phyloP scores from a whole-genome alignment of 768 basidiomycete genomes.

The Mycena albidolilacea region DNA sequence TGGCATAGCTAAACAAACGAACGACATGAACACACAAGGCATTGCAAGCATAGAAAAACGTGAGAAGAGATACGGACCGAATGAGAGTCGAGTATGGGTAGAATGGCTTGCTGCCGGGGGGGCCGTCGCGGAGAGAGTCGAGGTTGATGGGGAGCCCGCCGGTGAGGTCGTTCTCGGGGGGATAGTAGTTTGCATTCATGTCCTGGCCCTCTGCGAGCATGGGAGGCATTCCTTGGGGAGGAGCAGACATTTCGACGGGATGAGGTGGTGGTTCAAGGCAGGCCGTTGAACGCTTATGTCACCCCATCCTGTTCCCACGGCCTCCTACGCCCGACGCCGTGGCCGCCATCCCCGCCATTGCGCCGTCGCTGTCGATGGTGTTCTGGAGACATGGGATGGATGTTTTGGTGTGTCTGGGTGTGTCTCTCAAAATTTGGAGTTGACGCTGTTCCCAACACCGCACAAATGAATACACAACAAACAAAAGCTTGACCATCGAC shows the following conservation, averaged over 20 bases:
- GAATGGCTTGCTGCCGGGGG: conserved; percentile 91
- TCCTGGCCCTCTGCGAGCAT: conserved; percentile 76
- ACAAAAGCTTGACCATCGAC: conserved; percentile 1
- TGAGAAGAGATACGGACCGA: conserved; percentile 66
- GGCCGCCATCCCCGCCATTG: conserved; percentile 31
- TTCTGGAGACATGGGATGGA: neutral
- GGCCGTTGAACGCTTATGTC: neutral
- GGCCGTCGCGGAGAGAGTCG: conserved; percentile 88
- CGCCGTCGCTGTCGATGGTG: conserved; percentile 21
- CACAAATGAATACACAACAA: conserved; percentile 85
- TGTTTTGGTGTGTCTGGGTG: conserved; percentile 63
- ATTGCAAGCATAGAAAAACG: conserved; percentile 29
- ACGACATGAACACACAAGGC: conserved; percentile 34
- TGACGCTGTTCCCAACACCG: conserved; percentile 60
- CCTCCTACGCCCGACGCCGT: conserved; percentile 4
- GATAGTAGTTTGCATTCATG: conserved; percentile 76
- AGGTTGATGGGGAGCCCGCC: conserved; percentile 90
- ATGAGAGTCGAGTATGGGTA: conserved; percentile 94
- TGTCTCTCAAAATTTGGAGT: conserved; percentile 55
- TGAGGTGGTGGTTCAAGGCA: conserved; percentile 56
- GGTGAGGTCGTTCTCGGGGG: conserved; percentile 83
- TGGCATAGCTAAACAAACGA: conserved; percentile 76
- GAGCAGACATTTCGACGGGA: conserved; percentile 62
- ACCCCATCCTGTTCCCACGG: conserved; percentile 5
- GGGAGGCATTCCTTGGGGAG: conserved; percentile 72